phyloP scores from a whole-genome alignment of 1,284 basidiomycete genomes.

The Malassezia psittaci region DNA sequence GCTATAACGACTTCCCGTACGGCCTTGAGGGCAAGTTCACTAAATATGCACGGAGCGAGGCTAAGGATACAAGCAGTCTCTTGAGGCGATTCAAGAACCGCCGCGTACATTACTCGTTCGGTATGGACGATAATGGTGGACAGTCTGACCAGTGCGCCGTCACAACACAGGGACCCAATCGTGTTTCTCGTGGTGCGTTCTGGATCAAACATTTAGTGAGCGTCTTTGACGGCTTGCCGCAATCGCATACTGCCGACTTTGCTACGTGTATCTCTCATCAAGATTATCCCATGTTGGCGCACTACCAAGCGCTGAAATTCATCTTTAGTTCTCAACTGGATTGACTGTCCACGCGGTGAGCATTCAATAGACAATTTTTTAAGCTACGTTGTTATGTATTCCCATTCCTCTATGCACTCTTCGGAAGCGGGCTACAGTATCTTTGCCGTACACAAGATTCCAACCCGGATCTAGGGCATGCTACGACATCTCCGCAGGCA shows the following conservation, averaged over 20 bases:
- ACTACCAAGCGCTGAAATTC: conserved; percentile 3
- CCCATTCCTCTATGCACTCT: too few species aligned
- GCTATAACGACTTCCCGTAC: conserved; percentile 30
- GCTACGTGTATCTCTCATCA: conserved; percentile 35
- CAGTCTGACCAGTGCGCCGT: conserved; percentile 31
- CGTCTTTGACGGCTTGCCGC: conserved; percentile 21
- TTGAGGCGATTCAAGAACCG: conserved; percentile 23
- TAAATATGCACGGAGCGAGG: not conserved
- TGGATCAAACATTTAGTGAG: conserved; percentile 24
- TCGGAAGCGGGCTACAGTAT: too few species aligned
- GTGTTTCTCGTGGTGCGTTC: conserved; percentile 32
- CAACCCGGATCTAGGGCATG: too few species aligned
- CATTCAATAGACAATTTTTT: not conserved
- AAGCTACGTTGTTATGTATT: not conserved
- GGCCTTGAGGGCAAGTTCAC: conserved; percentile 15
- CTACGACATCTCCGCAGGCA: too few species aligned
- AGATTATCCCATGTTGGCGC: conserved; percentile 23
- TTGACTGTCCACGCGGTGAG: not conserved
- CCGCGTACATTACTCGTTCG: conserved; percentile 30
- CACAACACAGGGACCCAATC: conserved; percentile 32
- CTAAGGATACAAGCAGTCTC: conserved; percentile 16
- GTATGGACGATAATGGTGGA: conserved; percentile 30
- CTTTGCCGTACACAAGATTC: too few species aligned
- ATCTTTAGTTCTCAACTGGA: not conserved
- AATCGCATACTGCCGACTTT: conserved; percentile 28